Evolutionary conservation across 208 protist genomes (phyloP).

Genomic region (Crithidia brevicula): DNA sequence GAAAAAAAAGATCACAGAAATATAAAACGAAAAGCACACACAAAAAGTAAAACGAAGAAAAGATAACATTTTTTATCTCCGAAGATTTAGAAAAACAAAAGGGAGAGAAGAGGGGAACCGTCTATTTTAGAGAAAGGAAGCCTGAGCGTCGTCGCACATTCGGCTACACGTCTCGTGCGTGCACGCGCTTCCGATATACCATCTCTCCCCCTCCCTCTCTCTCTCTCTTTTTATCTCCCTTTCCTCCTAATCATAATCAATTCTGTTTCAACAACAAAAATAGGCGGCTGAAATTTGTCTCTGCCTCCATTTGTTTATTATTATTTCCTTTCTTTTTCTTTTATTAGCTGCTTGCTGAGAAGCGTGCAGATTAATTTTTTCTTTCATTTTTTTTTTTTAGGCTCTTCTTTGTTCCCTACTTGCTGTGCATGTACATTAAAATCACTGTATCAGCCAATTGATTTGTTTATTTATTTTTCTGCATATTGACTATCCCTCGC

Average conservation of each 20-base stretch:
- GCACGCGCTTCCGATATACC: neutral
- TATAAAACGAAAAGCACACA: too few species aligned
- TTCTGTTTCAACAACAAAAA: neutral
- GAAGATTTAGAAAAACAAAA: too few species aligned
- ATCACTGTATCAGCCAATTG: too few species aligned
- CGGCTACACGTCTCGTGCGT: neutral
- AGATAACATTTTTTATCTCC: too few species aligned
- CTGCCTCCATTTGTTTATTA: neutral
- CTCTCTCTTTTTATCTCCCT: conserved; percentile 3
- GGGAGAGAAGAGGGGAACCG: too few species aligned
- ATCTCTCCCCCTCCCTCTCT: neutral
- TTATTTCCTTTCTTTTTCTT: neutral
- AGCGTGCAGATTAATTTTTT: neutral
- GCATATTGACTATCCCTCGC: too few species aligned
- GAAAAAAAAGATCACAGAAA: too few species aligned
- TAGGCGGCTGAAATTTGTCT: neutral
- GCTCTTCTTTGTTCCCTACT: neutral
- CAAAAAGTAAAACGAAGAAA: too few species aligned
- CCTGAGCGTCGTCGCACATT: neutral
- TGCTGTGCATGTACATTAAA: too few species aligned
- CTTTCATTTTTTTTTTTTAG: neutral
- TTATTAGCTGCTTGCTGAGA: neutral
- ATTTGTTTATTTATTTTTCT: too few species aligned
- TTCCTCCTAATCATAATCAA: neutral
- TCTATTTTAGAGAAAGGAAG: too few species aligned